Conservation (phyloP, 805 yeast species). For the Kurtzmaniella cleridarum region DNA sequence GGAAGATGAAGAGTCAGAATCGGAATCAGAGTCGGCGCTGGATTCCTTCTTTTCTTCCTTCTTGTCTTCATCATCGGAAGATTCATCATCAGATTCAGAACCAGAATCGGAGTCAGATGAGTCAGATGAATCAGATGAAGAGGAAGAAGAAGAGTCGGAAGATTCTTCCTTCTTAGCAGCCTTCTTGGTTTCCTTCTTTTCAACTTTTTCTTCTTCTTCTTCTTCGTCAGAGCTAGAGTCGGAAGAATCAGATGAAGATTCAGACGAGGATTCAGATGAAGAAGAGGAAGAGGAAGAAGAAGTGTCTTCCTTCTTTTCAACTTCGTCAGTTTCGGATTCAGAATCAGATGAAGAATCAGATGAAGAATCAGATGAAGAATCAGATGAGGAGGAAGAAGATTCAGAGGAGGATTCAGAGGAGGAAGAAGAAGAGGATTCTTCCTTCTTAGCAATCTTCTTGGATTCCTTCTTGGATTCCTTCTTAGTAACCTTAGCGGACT, state of each 20-base stretch:
- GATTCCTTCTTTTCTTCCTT: constrained; percentile 10
- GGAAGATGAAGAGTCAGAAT: constrained; percentile 17
- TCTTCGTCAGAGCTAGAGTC: constrained; percentile 12
- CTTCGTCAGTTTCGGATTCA: constrained; percentile 18
- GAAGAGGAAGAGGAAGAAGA: constrained; percentile 7
- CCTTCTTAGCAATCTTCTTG: constrained; percentile 15
- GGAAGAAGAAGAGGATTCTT: constrained; percentile 9
- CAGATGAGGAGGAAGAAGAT: constrained; percentile 19
- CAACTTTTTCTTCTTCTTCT: constrained; percentile 11
- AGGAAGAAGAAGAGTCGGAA: constrained; percentile 16
- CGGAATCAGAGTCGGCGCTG: constrained; percentile 19
- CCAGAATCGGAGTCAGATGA: constrained; percentile 27
- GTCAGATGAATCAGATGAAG: constrained; percentile 19
- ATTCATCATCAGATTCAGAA: constrained; percentile 20
- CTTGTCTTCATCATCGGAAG: constrained; percentile 9
- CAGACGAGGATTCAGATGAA: constrained; percentile 3
- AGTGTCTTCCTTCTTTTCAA: constrained; percentile 11
- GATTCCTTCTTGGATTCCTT: constrained; percentile 16
- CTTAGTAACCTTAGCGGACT: constrained; percentile 21
- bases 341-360: constrained; percentile 27
- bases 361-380: constrained; percentile 14
- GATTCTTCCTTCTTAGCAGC: constrained; percentile 10
- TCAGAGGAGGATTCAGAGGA: constrained; percentile 17
- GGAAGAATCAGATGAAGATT: constrained; percentile 15
- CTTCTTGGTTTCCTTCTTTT: constrained; percentile 14